Evolutionary conservation across 768 basidiomycete genomes (phyloP), one percentile per base, ranked within the genome.

Genomic region (Lentinula boryana): DNA sequence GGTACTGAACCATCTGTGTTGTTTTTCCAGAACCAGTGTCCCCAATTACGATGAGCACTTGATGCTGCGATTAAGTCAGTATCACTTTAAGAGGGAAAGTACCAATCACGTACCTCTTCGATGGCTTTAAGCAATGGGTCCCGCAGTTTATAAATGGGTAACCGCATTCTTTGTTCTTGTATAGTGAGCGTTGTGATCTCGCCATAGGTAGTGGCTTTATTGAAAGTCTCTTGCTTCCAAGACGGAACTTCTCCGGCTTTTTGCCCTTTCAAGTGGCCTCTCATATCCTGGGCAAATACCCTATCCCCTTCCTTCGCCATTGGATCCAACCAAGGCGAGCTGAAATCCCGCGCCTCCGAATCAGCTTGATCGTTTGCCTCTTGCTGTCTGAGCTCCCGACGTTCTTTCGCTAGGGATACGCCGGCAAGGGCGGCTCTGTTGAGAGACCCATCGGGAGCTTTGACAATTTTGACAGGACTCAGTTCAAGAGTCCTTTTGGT

Each of bases 11-110:
- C 95, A 99, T 98, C 70, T 99, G 97, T 0, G 97, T 99, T 6
- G 97, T 98, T 72, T 99, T 99, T 12, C 97, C 97, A 7, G 96
- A 98, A 31, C 97, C 97, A 49, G 97, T 99, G 69, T 99, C 97
- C 49, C 97, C 97, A 59, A 99, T 91, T 40, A 99, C 97, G 65
- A 99, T 95, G 59, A 99, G 88, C 27, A 98, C 88, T 84, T 95
- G 96, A 76, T 99, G 92, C 89, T 95, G 66, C 58, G 55, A 43
- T 35, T n/a, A n/a, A 21, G 21, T 62, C 65, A 62, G 63, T 63
- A 48, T 41, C 33, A 68, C 21, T 44, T 66, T 71, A 66, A 43
- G 66, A 43, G 9, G 52, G 13, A 23, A 63, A 48, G 63, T 9
- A 60, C 43, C 31, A 43, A 16, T 58, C 16, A 81, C 84, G 52